phyloP scores from a whole-genome alignment of 768 basidiomycete genomes.

The Phylloporus sp. region DNA sequence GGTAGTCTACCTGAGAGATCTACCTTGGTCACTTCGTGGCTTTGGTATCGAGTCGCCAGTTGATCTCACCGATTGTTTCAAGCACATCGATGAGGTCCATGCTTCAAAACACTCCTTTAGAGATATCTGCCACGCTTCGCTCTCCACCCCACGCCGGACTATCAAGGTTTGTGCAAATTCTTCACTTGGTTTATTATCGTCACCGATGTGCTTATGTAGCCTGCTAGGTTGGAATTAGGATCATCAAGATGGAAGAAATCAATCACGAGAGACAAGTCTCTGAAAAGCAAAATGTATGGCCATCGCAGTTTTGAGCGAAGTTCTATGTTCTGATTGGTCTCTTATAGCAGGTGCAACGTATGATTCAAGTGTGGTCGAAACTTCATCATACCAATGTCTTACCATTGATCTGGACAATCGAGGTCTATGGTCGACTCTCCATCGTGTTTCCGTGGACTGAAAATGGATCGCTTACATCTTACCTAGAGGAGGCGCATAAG shows the following conservation, averaged over 20 bases:
- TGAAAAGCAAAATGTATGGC: background rate
- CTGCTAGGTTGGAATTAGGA: background rate
- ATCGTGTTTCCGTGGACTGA: no score
- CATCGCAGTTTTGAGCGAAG: background rate
- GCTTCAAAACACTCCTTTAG: background rate
- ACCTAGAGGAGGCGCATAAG: background rate
- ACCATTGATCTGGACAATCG: no score
- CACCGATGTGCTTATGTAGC: no score
- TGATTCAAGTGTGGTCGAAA: background rate
- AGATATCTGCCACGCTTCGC: background rate
- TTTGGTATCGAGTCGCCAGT: constrained; percentile 1
- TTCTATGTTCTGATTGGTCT: background rate
- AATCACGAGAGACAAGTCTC: background rate
- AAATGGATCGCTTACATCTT: background rate
- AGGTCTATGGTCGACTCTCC: no score
- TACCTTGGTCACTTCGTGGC: background rate
- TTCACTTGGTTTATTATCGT: background rate
- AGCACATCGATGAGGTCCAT: background rate
- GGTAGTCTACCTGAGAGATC: background rate
- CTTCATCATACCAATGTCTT: background rate
- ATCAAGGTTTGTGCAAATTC: background rate
- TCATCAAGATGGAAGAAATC: background rate
- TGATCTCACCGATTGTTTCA: background rate
- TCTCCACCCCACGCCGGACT: background rate
- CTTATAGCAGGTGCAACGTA: background rate